Evolutionary conservation across 2,329 filamentous ascomycete genomes (phyloP).

Genomic region (Amphichorda felina): DNA sequence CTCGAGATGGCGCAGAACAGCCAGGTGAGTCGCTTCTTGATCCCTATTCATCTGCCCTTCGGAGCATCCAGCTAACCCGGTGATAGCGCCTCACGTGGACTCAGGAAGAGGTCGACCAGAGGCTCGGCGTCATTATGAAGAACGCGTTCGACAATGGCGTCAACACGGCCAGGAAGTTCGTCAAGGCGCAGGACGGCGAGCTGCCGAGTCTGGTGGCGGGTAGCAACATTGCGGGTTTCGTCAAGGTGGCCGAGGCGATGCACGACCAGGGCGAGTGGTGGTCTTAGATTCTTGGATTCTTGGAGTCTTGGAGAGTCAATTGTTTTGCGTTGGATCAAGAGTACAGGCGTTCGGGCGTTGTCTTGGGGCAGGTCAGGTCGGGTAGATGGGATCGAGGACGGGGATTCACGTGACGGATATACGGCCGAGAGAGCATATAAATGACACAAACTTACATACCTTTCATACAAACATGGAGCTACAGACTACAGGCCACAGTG

Average conservation of each 20-base stretch:
- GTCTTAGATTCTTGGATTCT: conserved; percentile 10
- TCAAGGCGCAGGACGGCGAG: conserved; percentile 65
- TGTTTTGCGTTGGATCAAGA: too few species aligned
- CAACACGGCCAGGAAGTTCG: conserved; percentile 80
- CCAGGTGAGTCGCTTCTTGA: too few species aligned
- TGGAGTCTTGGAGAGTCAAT: background rate
- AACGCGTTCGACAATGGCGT: conserved; percentile 83
- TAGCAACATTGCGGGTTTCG: conserved; percentile 94
- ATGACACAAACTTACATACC: too few species aligned
- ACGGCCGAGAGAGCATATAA: too few species aligned
- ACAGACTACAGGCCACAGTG: too few species aligned
- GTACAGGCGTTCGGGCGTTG: too few species aligned
- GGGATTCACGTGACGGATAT: too few species aligned
- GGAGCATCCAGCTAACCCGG: too few species aligned
- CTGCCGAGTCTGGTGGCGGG: conserved; percentile 85
- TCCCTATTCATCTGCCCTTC: too few species aligned
- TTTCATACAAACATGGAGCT: too few species aligned
- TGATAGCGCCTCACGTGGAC: conserved; percentile 81
- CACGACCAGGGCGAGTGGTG: conserved; percentile 95
- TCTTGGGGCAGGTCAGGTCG: too few species aligned
- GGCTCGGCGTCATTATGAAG: conserved; percentile 93
- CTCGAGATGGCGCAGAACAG: conserved; percentile 99
- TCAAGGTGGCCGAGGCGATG: conserved; percentile 93
- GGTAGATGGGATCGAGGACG: too few species aligned
- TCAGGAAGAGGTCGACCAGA: conserved; percentile 76